Percentiles rank a stretch among this genome's conserved stretches.
These are phyloP conservation scores for Sesbania bispinosa DNA, from an alignment of 306 rosid genomes.

Conservation along the genomic window DNA sequence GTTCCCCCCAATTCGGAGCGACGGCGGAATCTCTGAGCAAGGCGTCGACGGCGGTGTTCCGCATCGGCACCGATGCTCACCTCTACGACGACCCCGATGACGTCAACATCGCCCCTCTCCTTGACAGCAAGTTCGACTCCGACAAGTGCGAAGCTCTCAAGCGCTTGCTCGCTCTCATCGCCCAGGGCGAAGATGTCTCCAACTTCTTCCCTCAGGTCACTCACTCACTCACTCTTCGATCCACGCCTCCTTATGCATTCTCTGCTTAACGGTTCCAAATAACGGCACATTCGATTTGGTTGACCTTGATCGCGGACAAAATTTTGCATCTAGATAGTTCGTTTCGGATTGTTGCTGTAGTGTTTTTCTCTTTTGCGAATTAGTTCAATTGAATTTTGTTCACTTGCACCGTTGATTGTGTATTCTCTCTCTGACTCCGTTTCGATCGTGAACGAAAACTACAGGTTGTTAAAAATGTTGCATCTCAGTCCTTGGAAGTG, in stretches of 20 bases:
- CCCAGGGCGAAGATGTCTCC: slow-evolving; percentile 95
- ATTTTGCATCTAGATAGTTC: not conserved
- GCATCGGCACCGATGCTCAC: slow-evolving; percentile 99
- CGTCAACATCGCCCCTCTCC: slow-evolving; percentile 73
- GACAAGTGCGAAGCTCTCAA: slow-evolving; percentile 97
- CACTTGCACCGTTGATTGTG: not conserved
- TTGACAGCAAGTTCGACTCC: slow-evolving; percentile 92
- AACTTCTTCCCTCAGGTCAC: slow-evolving; percentile 89
- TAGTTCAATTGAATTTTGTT: not conserved
- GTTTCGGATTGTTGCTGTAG: not conserved
- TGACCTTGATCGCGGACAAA: not conserved
- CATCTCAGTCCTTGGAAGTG: slow-evolving; percentile 82
- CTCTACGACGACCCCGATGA: slow-evolving; percentile 99
- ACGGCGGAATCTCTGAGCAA: slow-evolving; percentile 91
- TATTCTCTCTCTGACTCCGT: not conserved
- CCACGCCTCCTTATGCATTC: not conserved
- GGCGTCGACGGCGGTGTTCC: slow-evolving; percentile 89
- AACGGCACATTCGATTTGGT: not conserved
- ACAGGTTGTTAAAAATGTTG: slow-evolving; percentile 97
- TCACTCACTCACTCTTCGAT: not conserved
- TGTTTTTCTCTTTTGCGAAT: not conserved
- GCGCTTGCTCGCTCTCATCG: slow-evolving; percentile 92
- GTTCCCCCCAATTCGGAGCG: slow-evolving; percentile 87
- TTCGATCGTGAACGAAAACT: slow-evolving; percentile 20
- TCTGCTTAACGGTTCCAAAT: not conserved